Conservation (phyloP, 768 basidiomycete species). For the Pleurotus giganteus region DNA sequence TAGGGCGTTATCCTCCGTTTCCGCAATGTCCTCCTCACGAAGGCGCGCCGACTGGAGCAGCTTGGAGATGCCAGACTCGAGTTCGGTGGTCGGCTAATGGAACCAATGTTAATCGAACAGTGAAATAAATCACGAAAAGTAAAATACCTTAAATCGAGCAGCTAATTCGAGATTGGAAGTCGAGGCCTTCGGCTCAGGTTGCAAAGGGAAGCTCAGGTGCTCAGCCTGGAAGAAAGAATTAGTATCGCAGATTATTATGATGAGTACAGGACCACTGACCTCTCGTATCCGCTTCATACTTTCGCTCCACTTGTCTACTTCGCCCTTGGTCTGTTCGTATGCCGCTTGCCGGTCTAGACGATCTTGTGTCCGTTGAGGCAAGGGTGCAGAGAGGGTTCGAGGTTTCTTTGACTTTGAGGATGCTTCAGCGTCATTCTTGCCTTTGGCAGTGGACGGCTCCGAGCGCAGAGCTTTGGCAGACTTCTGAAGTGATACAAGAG, state of each 20-base stretch:
- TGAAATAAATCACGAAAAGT: neutral
- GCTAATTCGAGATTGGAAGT: conserved; percentile 73
- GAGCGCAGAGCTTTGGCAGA: conserved; percentile 56
- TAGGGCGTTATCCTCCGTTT: conserved; percentile 72
- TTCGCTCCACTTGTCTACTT: conserved; percentile 90
- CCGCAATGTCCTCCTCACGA: conserved; percentile 73
- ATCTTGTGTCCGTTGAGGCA: conserved; percentile 86
- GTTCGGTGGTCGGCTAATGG: conserved; percentile 71
- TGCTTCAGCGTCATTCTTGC: conserved; percentile 35
- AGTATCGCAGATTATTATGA: conserved; percentile 4
- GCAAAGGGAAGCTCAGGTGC: conserved; percentile 83
- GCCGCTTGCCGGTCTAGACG: conserved; percentile 94
- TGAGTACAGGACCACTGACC: conserved; percentile 37
- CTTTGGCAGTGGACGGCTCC: conserved; percentile 44
- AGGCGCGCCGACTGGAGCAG: conserved; percentile 82
- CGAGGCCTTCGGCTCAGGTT: conserved; percentile 52
- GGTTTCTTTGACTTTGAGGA: conserved; percentile 1
- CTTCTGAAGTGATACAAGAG: conserved; percentile 63
- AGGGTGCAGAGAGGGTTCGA: conserved; percentile 72
- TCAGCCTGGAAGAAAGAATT: conserved; percentile 62
- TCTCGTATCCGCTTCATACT: conserved; percentile 93
- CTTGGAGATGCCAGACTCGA: conserved; percentile 82
- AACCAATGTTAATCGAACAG: neutral
- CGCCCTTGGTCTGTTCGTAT: conserved; percentile 88
- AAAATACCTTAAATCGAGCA: conserved; percentile 78